These are phyloP conservation scores for Murraya paniculata DNA, from an alignment of 345 rosid species.

Conservation along the genomic window DNA sequence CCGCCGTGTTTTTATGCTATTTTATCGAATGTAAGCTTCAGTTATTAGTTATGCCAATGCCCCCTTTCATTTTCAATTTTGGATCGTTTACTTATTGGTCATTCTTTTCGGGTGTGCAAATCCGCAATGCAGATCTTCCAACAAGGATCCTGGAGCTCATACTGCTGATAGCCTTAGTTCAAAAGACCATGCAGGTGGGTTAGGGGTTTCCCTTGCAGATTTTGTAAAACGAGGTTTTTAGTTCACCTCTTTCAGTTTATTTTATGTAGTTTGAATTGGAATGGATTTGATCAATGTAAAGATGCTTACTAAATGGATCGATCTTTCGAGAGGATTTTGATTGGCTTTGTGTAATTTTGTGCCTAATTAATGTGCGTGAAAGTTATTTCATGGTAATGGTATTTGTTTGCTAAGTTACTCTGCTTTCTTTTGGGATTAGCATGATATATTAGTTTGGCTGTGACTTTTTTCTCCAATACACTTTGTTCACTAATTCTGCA, in stretches of 20 bases:
- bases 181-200: constrained; percentile 77
- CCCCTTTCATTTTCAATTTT: not conserved
- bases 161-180: constrained; percentile 65
- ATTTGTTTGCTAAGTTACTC: constrained; percentile 1
- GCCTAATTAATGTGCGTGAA: not conserved
- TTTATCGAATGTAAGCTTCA: constrained; percentile 80
- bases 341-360: not conserved
- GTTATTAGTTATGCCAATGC: not conserved
- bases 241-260: not conserved
- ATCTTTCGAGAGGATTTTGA: not conserved
- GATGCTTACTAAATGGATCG: not conserved
- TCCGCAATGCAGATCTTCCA: constrained; percentile 63
- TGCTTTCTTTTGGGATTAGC: not conserved
- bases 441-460: not conserved
- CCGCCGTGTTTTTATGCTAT: constrained; percentile 82
- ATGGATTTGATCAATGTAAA: not conserved
- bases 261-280: not conserved
- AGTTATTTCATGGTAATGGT: not conserved
- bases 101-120: not conserved
- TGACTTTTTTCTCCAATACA: constrained; percentile 1
- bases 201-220: not conserved
- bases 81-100: not conserved
- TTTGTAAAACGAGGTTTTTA: not conserved
- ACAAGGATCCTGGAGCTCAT: constrained; percentile 79
- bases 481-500: constrained; percentile 42